These are phyloP conservation scores for Quercus glauca DNA, from an alignment of 306 rosid genomes.

Conservation along the genomic window DNA sequence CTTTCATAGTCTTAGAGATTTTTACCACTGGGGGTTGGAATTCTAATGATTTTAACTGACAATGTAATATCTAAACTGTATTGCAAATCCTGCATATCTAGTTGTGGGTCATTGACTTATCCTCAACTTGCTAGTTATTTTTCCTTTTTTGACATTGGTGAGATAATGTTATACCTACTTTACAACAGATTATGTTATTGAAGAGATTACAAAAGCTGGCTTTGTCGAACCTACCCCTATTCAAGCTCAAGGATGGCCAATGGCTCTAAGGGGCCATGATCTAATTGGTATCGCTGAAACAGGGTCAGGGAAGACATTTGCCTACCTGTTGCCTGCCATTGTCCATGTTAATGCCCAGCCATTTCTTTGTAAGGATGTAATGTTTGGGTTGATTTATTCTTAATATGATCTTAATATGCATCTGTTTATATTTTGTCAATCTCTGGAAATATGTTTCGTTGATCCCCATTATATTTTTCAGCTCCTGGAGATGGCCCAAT, in stretches of 20 bases:
- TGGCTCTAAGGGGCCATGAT: slow-evolving; percentile 95
- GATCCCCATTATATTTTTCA: slow-evolving; percentile 25
- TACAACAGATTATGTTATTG: slow-evolving; percentile 6
- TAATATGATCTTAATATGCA: not conserved
- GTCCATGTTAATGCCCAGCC: slow-evolving; percentile 99
- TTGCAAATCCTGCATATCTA: not conserved
- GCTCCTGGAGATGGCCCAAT: slow-evolving; percentile 99
- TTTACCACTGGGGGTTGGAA: too few species aligned
- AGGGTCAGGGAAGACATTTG: slow-evolving; percentile 24
- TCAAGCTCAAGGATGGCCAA: slow-evolving; percentile 99
- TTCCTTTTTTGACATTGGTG: too few species aligned
- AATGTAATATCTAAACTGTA: not conserved
- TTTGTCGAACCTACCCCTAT: slow-evolving; percentile 28
- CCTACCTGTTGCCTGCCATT: slow-evolving; percentile 91
- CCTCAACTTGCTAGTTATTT: not conserved
- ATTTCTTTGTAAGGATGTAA: slow-evolving; percentile 51
- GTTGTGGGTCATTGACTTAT: not conserved
- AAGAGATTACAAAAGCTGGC: slow-evolving; percentile 86
- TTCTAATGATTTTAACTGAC: not conserved
- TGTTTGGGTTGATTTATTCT: slow-evolving; percentile 6
- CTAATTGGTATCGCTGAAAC: slow-evolving; percentile 83
- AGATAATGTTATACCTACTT: not conserved
- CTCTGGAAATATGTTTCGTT: not conserved
- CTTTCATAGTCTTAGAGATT: too few species aligned
- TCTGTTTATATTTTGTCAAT: not conserved